Conservation (phyloP, 768 basidiomycete species). For the Gymnopilus dilepis region DNA sequence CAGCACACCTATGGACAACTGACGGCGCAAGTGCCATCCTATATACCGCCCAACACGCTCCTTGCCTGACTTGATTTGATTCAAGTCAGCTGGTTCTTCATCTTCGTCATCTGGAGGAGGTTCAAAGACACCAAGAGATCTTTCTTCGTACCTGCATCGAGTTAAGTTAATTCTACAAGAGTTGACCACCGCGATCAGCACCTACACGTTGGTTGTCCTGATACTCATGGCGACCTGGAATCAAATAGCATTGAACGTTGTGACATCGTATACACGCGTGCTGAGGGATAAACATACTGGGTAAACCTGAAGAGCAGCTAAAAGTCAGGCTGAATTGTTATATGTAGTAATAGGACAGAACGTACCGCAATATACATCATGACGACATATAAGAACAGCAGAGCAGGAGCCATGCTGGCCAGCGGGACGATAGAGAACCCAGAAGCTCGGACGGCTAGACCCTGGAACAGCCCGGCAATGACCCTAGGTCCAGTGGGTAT, state of each 20-base stretch:
- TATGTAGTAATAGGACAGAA: neutral
- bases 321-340: neutral
- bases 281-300: conserved; percentile 35
- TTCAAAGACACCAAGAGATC: conserved; percentile 71
- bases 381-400: conserved; percentile 77
- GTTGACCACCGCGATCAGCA: neutral
- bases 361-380: conserved; percentile 78
- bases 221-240: conserved; percentile 62
- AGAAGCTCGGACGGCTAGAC: conserved; percentile 56
- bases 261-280: neutral
- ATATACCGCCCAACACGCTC: conserved; percentile 53
- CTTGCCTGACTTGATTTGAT: conserved; percentile 36
- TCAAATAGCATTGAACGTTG: neutral
- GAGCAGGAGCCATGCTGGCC: conserved; percentile 63
- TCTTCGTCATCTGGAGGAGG: conserved; percentile 53
- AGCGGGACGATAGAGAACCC: conserved; percentile 56
- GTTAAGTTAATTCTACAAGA: neutral
- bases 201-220: conserved; percentile 67
- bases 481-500: conserved; percentile 44
- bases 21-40: conserved; percentile 66
- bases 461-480: conserved; percentile 57
- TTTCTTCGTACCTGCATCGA: conserved; percentile 63
- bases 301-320: conserved; percentile 40
- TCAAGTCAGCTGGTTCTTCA: conserved; percentile 49
- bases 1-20: conserved; percentile 57